A percentile compares a stretch with the other conserved stretches of the same genome.
Evolutionary conservation across 306 rosid species (phyloP).

Genomic region (Fragaria iinumae): DNA sequence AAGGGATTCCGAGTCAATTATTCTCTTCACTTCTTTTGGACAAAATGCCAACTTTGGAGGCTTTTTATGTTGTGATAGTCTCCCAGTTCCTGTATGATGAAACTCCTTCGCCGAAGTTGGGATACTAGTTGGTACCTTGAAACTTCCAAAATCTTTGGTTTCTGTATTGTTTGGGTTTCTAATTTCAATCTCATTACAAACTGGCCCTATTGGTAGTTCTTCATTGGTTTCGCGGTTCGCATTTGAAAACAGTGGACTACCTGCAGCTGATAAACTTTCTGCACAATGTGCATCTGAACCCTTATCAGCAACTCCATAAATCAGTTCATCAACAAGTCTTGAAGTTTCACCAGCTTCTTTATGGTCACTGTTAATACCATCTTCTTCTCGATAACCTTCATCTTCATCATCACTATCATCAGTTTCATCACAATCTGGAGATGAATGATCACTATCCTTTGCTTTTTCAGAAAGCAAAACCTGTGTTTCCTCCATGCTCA

Average conservation of each 20-base stretch:
- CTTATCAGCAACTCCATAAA: conserved; percentile 31
- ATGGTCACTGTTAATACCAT: conserved; percentile 21
- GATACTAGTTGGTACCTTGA: conserved; percentile 11
- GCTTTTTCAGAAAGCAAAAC: conserved; percentile 37
- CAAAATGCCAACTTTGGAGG: conserved; percentile 75
- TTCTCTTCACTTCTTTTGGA: conserved; percentile 76
- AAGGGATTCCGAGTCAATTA: conserved; percentile 57
- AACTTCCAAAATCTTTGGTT: conserved; percentile 24
- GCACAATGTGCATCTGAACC: conserved; percentile 20
- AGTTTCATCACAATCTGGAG: conserved; percentile 46
- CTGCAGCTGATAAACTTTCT: conserved; percentile 14
- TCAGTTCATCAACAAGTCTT: conserved; percentile 22
- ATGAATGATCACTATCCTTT: conserved; percentile 37
- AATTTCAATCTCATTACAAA: conserved; percentile 22
- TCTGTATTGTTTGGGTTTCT: conserved; percentile 28
- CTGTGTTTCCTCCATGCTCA: conserved; percentile 72
- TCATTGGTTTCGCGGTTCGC: conserved; percentile 31
- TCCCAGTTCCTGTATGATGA: conserved; percentile 27
- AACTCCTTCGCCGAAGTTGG: conserved; percentile 26
- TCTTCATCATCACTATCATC: conserved; percentile 53
- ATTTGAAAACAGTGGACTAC: conserved; percentile 20
- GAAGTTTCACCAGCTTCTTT: conserved; percentile 31
- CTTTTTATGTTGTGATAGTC: conserved; percentile 41
- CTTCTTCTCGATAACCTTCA: conserved; percentile 33
- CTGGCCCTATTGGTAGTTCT: conserved; percentile 24